Evolutionary conservation across 106 monocot genomes (phyloP).

Genomic region (Phalaenopsis equestris): DNA sequence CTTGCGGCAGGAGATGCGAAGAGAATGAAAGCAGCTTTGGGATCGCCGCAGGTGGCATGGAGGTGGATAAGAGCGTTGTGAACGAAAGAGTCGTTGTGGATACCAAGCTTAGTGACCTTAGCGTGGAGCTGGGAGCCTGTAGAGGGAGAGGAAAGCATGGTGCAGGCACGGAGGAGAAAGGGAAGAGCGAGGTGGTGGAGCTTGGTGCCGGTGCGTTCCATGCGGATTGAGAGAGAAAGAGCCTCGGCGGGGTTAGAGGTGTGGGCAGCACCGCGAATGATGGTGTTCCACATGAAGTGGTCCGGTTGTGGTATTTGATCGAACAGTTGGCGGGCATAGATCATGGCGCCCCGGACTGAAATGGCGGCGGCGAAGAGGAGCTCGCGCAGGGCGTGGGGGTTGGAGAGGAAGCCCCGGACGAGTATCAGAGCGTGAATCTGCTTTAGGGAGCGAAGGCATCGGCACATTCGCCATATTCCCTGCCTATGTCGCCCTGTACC

Average conservation of each 20-base stretch:
- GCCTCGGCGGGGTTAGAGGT: constrained; percentile 29
- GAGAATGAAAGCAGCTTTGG: constrained; percentile 20
- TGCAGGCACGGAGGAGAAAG: constrained; percentile 49
- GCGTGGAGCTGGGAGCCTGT: constrained; percentile 34
- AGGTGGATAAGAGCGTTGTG: constrained; percentile 45
- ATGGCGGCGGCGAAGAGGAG: constrained; percentile 54
- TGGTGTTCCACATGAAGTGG: constrained; percentile 50
- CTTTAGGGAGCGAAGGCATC: constrained; percentile 32
- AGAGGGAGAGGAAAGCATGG: constrained; percentile 12
- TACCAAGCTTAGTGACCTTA: constrained; percentile 20
- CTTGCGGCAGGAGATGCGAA: constrained; percentile 11
- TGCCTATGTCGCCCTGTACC: background rate
- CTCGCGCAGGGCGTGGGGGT: constrained; percentile 26
- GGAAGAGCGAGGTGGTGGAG: constrained; percentile 43
- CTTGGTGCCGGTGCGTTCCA: constrained; percentile 8
- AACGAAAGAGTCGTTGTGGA: constrained; percentile 24
- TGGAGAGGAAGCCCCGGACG: constrained; percentile 17
- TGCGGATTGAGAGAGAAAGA: constrained; percentile 31
- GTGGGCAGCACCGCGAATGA: constrained; percentile 59
- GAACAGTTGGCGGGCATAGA: constrained; percentile 47
- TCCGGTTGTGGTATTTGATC: constrained; percentile 38
- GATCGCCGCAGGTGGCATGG: constrained; percentile 50
- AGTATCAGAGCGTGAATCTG: constrained; percentile 41
- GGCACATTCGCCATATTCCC: constrained; percentile 33
- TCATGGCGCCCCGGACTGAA: constrained; percentile 29